Evolutionary conservation across 1,284 basidiomycete species (phyloP).

Genomic region (Rhodotorula sp.): DNA sequence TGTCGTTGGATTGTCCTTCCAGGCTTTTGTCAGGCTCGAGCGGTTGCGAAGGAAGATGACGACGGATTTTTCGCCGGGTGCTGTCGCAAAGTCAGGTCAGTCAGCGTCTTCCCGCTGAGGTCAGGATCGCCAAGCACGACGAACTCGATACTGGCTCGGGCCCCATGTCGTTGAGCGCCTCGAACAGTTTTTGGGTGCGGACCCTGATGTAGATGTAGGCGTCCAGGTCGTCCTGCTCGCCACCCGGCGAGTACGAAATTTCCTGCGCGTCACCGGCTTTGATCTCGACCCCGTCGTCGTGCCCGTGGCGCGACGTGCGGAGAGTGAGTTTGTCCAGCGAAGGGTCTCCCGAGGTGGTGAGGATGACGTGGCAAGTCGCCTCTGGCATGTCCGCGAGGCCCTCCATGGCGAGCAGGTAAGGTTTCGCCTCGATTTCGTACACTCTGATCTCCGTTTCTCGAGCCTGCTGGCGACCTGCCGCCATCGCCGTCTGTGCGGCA

Average conservation of each 20-base stretch:
- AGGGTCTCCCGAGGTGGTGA: background rate
- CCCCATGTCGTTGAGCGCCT: no score
- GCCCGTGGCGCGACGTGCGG: background rate
- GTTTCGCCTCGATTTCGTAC: background rate
- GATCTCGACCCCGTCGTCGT: background rate
- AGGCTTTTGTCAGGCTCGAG: background rate
- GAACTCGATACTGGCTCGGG: no score
- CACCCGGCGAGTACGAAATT: background rate
- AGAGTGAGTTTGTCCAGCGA: background rate
- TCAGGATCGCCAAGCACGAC: no score
- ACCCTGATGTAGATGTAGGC: no score
- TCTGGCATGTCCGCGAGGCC: background rate
- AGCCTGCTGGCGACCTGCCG: background rate
- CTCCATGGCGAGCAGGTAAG: background rate
- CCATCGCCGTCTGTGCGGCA: background rate
- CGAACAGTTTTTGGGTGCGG: no score
- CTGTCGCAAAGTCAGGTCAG: no score
- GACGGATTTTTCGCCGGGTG: background rate
- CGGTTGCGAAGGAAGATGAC: background rate
- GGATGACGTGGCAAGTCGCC: background rate
- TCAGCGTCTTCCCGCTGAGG: no score
- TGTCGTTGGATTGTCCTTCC: background rate
- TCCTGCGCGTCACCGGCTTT: no score
- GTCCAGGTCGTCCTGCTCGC: no score
- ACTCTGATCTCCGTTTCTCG: background rate